phyloP scores from a whole-genome alignment of 1,284 basidiomycete genomes.

The Athelia psychrophila region DNA sequence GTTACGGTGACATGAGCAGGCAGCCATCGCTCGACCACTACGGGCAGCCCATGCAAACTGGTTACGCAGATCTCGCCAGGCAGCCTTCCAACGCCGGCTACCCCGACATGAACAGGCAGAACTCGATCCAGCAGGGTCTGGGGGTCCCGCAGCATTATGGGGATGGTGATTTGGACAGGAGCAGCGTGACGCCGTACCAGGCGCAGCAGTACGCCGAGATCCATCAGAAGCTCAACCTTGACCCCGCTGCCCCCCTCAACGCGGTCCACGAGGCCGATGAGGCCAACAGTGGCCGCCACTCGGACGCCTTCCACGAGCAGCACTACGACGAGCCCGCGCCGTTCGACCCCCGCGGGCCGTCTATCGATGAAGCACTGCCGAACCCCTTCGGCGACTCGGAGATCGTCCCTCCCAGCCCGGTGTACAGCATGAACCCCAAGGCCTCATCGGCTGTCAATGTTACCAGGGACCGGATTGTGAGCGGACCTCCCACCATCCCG shows the following conservation, averaged over 20 bases:
- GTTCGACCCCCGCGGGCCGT: slow-evolving; percentile 24
- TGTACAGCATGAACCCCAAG: slow-evolving; percentile 32
- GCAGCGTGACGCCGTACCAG: slow-evolving; percentile 71
- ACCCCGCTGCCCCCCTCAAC: slow-evolving; percentile 35
- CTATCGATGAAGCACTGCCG: neutral
- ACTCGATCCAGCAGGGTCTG: neutral
- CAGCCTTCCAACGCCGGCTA: slow-evolving; percentile 16
- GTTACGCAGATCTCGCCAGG: slow-evolving; percentile 16
- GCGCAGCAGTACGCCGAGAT: slow-evolving; percentile 73
- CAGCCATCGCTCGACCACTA: slow-evolving; percentile 13
- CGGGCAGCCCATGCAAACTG: slow-evolving; percentile 4
- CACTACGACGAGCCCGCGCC: slow-evolving; percentile 12
- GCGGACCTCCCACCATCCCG: slow-evolving; percentile 50
- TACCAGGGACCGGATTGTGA: slow-evolving; percentile 40
- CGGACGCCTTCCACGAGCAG: slow-evolving; percentile 22
- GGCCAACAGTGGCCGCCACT: slow-evolving; percentile 12
- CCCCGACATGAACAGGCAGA: neutral
- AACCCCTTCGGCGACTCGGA: slow-evolving; percentile 5
- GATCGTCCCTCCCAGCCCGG: slow-evolving; percentile 1
- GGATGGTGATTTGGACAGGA: slow-evolving; percentile 60
- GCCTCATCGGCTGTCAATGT: slow-evolving; percentile 37
- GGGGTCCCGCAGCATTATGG: slow-evolving; percentile 43
- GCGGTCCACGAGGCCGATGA: slow-evolving; percentile 26
- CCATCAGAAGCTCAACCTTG: slow-evolving; percentile 47
- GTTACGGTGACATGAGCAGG: slow-evolving; percentile 8